These are phyloP conservation scores for Penicillium sp. DNA, from an alignment of 2,329 filamentous ascomycete genomes.

Conservation along the genomic window DNA sequence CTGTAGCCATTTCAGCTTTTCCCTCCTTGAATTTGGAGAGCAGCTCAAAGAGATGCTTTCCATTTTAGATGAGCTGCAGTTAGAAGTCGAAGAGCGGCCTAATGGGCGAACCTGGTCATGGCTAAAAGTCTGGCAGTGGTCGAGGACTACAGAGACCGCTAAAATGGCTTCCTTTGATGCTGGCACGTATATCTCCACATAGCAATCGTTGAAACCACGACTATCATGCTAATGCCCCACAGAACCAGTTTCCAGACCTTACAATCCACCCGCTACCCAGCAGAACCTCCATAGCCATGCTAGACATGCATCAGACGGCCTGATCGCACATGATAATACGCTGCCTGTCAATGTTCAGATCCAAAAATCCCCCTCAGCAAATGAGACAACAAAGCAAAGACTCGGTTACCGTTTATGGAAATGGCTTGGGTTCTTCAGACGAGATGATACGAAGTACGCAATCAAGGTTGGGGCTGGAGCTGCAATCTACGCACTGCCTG, in stretches of 20 bases:
- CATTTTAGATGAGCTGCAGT: slow-evolving; percentile 79
- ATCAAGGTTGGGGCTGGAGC: slow-evolving; percentile 92
- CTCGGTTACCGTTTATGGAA: slow-evolving; percentile 40
- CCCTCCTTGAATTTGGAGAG: slow-evolving; percentile 83
- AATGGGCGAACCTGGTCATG: slow-evolving; percentile 74
- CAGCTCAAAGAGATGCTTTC: slow-evolving; percentile 81
- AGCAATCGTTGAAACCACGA: no score
- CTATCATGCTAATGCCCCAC: neutral
- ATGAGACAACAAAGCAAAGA: slow-evolving; percentile 24
- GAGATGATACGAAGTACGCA: slow-evolving; percentile 72
- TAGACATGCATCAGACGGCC: slow-evolving; percentile 7
- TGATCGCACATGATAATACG: slow-evolving; percentile 10
- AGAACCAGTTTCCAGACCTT: neutral
- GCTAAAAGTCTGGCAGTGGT: slow-evolving; percentile 70
- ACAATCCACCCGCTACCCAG: no score
- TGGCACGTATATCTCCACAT: slow-evolving; percentile 16
- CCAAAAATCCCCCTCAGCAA: neutral
- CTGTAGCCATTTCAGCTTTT: slow-evolving; percentile 94
- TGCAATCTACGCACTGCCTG: slow-evolving; percentile 80
- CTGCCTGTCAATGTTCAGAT: slow-evolving; percentile 4
- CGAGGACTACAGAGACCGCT: slow-evolving; percentile 11
- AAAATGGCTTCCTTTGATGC: slow-evolving; percentile 27
- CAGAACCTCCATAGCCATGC: neutral
- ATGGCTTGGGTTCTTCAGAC: slow-evolving; percentile 55
- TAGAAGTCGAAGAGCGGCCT: slow-evolving; percentile 60